Conservation (phyloP, 2,329 filamentous ascomycete species). For the Cladosporium sp. region DNA sequence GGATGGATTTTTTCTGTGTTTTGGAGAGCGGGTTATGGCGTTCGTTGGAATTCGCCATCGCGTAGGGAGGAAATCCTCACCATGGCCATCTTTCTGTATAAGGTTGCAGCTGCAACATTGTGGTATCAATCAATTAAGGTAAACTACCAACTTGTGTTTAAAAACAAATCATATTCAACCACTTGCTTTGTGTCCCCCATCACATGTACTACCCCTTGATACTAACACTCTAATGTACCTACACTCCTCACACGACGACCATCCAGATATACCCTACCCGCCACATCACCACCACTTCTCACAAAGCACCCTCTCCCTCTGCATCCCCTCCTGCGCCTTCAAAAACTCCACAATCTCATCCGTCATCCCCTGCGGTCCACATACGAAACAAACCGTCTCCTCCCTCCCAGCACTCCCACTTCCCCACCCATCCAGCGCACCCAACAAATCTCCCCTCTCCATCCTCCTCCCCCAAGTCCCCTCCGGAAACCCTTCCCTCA, state of each 20-base stretch:
- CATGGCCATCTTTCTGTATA: not conserved
- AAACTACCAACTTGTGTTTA: no score
- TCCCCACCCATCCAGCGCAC: slow-evolving; percentile 32
- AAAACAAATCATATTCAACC: no score
- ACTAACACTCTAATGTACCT: no score
- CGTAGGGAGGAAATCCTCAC: not conserved
- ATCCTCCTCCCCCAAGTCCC: slow-evolving; percentile 30
- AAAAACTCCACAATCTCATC: slow-evolving; percentile 42
- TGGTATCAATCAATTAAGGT: no score
- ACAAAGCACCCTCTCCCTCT: slow-evolving; percentile 39
- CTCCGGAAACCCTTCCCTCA: slow-evolving; percentile 28
- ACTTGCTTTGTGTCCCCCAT: no score
- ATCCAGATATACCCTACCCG: no score
- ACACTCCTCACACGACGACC: no score
- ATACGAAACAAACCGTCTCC: slow-evolving; percentile 44
- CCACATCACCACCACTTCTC: slow-evolving; percentile 48
- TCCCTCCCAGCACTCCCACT: slow-evolving; percentile 30
- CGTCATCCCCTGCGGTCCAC: slow-evolving; percentile 47
- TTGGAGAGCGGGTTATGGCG: slow-evolving; percentile 3
- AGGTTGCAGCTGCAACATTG: no score
- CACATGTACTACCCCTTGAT: no score
- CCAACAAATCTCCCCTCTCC: slow-evolving; percentile 32
- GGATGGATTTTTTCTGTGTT: not conserved
- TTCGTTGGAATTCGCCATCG: not conserved
- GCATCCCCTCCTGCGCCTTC: slow-evolving; percentile 35